Evolutionary conservation across 345 rosid genomes (phyloP), one percentile per base, ranked within the genome.

Genomic region (Acer campestre): DNA sequence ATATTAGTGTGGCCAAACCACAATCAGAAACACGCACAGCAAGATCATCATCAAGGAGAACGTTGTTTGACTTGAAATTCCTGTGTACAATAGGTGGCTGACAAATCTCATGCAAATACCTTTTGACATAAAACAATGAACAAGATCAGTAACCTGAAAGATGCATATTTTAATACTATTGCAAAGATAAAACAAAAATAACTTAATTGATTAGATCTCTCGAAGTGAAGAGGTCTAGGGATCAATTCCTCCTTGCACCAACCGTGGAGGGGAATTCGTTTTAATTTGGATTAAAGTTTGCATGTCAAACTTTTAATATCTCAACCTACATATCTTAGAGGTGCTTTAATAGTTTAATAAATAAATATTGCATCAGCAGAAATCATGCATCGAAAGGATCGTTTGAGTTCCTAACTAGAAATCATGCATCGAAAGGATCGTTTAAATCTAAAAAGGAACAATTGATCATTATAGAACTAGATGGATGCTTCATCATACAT

Each of bases 31-130:
- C 87, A 66, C 74, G 90, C 73, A 91, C 94, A 31, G 81, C 83
- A 68, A 91, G 90, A 82, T 93, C 98, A 61, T 90, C 96, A n/a
- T 93, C 97, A 17, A 97, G 94, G 73, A 97, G 93, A 83, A 97
- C 77, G 77, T 94, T 94, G 67, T 88, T 86, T 53, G 98, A 83
- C 84, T 94, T 94, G 86, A 97, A 94, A 82, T 88, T 94, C 84
- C 97, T 88, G 91, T 94, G 99, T 51, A 94, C 80, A 42, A 93
- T 79, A 67, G 92, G 93, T 61, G 99, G 98, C 73, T 91, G 92
- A 80, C 98, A 97, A 79, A 90, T 78, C 86, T 93, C 99, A 74
- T 97, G 99, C 92, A 94, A 84, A 82, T 93, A 97, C 93, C 99
- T 96, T 74, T 66, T 42, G 77, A 64, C 61, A 71, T 8, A 72